Percentiles rank a stretch among this genome's conserved stretches.
Evolutionary conservation across 2,329 filamentous ascomycete genomes (phyloP).

Genomic region (Rosellinia necatrix): DNA sequence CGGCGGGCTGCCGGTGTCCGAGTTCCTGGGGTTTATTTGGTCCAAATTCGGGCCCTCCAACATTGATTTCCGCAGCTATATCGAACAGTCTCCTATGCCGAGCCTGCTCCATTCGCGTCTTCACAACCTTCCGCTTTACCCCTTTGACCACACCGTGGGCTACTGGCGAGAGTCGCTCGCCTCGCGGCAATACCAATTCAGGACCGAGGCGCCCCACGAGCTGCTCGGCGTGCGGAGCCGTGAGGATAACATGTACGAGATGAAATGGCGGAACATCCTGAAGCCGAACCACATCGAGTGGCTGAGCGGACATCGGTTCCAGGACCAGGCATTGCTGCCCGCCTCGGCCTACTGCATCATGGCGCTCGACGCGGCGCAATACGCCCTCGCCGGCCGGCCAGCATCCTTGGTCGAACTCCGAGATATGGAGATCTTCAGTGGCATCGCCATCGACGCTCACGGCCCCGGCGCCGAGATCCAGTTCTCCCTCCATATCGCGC

Average conservation of each 20-base stretch:
- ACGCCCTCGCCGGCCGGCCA: conserved; percentile 29
- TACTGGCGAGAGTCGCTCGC: conserved; percentile 52
- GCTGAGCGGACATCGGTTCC: conserved; percentile 48
- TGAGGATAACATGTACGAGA: conserved; percentile 43
- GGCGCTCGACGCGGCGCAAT: conserved; percentile 50
- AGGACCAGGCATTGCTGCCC: conserved; percentile 51
- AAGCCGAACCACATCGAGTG: conserved; percentile 46
- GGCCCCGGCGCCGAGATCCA: conserved; percentile 44
- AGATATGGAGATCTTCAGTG: conserved; percentile 37
- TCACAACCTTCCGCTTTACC: conserved; percentile 47
- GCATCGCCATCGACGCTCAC: conserved; percentile 37
- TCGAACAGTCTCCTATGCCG: conserved; percentile 28
- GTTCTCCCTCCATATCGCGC: conserved; percentile 40
- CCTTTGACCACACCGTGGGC: conserved; percentile 52
- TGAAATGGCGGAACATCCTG: conserved; percentile 50
- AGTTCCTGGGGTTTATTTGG: conserved; percentile 39
- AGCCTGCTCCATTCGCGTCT: conserved; percentile 21
- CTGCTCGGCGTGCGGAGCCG: conserved; percentile 45
- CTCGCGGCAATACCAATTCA: conserved; percentile 46
- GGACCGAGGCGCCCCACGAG: conserved; percentile 40
- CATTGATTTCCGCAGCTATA: conserved; percentile 30
- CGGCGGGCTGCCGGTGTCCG: conserved; percentile 32
- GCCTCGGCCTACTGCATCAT: conserved; percentile 54
- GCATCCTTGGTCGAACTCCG: conserved; percentile 37
- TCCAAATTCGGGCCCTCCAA: conserved; percentile 27